Evolutionary conservation across 2,329 filamentous ascomycete species (phyloP).

Genomic region (Alternaria triticimaculans): DNA sequence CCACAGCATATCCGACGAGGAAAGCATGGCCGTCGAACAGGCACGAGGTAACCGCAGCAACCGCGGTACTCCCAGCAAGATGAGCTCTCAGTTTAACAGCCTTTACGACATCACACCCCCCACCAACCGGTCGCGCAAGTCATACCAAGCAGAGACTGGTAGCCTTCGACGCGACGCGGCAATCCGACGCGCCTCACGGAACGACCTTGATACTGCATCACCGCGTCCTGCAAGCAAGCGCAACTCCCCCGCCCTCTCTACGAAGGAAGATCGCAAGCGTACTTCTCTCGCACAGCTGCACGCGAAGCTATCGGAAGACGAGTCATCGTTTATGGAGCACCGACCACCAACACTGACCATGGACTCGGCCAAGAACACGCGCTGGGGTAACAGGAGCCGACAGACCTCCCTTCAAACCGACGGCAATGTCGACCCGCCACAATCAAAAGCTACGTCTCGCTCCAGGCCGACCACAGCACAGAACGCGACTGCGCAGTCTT

Average conservation of each 20-base stretch:
- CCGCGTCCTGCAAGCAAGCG: slow-evolving; percentile 48
- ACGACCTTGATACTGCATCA: slow-evolving; percentile 49
- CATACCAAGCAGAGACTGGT: slow-evolving; percentile 40
- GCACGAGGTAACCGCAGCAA: slow-evolving; percentile 56
- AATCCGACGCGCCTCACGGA: slow-evolving; percentile 52
- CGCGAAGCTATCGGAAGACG: slow-evolving; percentile 60
- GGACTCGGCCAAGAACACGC: slow-evolving; percentile 57
- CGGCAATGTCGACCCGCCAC: slow-evolving; percentile 31
- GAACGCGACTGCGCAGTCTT: slow-evolving; percentile 64
- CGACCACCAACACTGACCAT: slow-evolving; percentile 54
- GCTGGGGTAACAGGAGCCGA: slow-evolving; percentile 58
- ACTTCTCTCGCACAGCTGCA: slow-evolving; percentile 64
- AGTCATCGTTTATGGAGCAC: slow-evolving; percentile 60
- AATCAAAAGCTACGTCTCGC: slow-evolving; percentile 28
- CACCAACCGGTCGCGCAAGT: slow-evolving; percentile 45
- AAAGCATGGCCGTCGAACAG: slow-evolving; percentile 63
- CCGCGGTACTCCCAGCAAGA: slow-evolving; percentile 47
- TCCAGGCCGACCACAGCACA: slow-evolving; percentile 51
- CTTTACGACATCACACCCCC: slow-evolving; percentile 57
- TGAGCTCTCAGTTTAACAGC: slow-evolving; percentile 61
- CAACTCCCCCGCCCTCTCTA: slow-evolving; percentile 41
- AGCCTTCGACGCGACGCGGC: slow-evolving; percentile 55
- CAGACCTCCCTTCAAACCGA: slow-evolving; percentile 51
- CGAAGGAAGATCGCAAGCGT: slow-evolving; percentile 48
- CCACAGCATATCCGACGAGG: slow-evolving; percentile 51